Conservation (phyloP, 306 rosid genomes). For the Ormosia emarginata region DNA sequence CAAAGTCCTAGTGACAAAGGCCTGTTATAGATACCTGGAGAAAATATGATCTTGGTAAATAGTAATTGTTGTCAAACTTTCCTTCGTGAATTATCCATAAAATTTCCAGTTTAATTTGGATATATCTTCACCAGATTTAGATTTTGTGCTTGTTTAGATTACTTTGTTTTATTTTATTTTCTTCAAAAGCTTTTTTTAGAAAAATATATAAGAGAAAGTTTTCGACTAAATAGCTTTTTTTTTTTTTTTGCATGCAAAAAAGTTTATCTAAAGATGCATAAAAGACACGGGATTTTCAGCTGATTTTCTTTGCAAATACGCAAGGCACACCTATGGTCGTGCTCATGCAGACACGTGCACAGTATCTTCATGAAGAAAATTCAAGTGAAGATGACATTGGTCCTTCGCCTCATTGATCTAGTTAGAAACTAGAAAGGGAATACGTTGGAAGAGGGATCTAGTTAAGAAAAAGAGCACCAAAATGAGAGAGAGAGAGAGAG, state of each 20-base stretch:
- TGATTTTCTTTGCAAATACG: neutral
- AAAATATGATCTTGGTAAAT: neutral
- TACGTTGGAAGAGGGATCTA: neutral
- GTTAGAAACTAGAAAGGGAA: too few relatives aligned
- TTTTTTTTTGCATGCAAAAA: too few relatives aligned
- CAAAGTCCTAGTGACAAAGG: constrained; percentile 28
- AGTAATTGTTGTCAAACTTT: constrained; percentile 26
- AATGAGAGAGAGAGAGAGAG: too few relatives aligned
- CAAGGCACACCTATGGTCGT: neutral
- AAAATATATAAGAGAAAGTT: too few relatives aligned
- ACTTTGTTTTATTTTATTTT: too few relatives aligned
- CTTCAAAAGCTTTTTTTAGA: too few relatives aligned
- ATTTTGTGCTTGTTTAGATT: neutral
- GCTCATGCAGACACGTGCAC: constrained; percentile 17
- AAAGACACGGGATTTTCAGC: neutral
- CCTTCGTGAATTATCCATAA: neutral
- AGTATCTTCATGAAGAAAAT: neutral
- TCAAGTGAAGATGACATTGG: neutral
- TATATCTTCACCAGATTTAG: neutral
- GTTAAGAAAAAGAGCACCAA: neutral
- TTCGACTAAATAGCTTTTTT: too few relatives aligned
- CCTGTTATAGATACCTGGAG: neutral
- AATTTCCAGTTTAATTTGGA: neutral
- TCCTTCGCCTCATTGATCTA: neutral
- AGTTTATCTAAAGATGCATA: neutral